Base-by-base conservation (phyloP, 768 basidiomycete genomes). In the Kwoniella newhampshirensis region DNA sequence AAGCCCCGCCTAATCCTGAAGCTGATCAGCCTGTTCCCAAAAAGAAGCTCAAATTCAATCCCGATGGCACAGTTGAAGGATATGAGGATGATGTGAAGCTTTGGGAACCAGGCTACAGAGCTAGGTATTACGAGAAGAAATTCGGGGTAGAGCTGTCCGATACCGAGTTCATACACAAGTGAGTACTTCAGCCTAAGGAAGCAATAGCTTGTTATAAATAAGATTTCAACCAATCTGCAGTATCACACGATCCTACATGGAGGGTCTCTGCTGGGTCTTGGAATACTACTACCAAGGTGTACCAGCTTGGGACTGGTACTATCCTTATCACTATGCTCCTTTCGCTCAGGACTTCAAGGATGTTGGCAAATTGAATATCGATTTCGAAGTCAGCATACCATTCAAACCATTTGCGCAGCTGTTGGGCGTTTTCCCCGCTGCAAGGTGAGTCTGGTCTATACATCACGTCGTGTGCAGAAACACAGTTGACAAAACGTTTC, bases 251-350 rank as follows among this genome's bases (percentile, higher is more conserved):
- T 77, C 79, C n/a, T 99, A 99, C 74, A 81, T 97, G 42, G 92
- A 99, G 77, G 96, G 96, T 26, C 80, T 99, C 46, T 85, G 85
- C 35, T 98, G 96, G 96, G 96, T 99, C 1, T 77, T 99, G 58
- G 86, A 87, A 58, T 99, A 99, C 77, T 98, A 99, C 74, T 99
- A 98, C 74, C 94, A 98, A 82, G 96, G 96, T 68, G 92, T 96
- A 11, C 75, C 75, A 3, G 96, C 93, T 2, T 98, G 94, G 94
- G 85, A 92, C 70, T 99, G 96, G 96, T 99, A 87, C 78, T 98
- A 97, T 75, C 96, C 96, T 1, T 93, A 88, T 70, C 96, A 99
- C 77, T 99, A 96, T 75, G 91, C 96, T 12, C 96, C 96, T 0
- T 99, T 99, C 75, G 96, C 96, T 7, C 86, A 87, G 59, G 96